phyloP scores from a whole-genome alignment of 1,284 basidiomycete species.

The Melampsora americana region DNA sequence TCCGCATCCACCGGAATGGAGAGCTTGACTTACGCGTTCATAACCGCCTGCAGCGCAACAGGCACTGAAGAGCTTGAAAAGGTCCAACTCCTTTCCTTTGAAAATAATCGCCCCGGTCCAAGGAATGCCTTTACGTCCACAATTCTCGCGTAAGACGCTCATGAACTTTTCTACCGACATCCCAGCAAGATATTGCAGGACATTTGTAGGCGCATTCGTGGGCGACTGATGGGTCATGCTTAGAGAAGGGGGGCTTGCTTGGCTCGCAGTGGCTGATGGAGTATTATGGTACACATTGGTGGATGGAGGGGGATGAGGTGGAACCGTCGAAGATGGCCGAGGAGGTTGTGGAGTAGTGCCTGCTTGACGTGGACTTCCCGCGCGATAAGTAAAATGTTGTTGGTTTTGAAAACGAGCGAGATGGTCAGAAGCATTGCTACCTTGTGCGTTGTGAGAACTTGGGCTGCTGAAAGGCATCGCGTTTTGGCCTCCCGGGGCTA shows the following conservation, averaged over 20 bases:
- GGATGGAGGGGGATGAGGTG: slow-evolving; percentile 20
- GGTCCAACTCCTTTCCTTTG: slow-evolving; percentile 39
- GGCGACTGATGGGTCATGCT: neutral
- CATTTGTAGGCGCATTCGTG: neutral
- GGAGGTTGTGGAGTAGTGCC: slow-evolving; percentile 25
- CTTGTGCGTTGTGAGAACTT: slow-evolving; percentile 5
- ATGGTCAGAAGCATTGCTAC: slow-evolving; percentile 1
- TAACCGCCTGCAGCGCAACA: slow-evolving; percentile 29
- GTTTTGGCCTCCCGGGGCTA: slow-evolving; percentile 4
- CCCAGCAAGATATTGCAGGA: neutral
- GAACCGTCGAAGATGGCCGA: slow-evolving; percentile 22
- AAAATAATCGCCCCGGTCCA: slow-evolving; percentile 32
- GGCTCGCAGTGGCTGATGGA: neutral
- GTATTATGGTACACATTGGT: slow-evolving; percentile 17
- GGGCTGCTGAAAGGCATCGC: slow-evolving; percentile 41
- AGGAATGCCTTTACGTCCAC: slow-evolving; percentile 8
- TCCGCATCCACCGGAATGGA: neutral
- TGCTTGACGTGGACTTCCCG: slow-evolving; percentile 31
- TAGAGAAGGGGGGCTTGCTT: slow-evolving; percentile 22
- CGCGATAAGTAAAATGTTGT: slow-evolving; percentile 13
- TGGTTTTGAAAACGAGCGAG: slow-evolving; percentile 28
- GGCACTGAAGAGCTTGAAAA: slow-evolving; percentile 25
- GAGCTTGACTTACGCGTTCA: slow-evolving; percentile 21
- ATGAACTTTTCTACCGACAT: slow-evolving; percentile 26
- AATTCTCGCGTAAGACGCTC: slow-evolving; percentile 8